phyloP scores from a whole-genome alignment of 2,329 filamentous ascomycete species.

The Pseudogymnoascus sp. region DNA sequence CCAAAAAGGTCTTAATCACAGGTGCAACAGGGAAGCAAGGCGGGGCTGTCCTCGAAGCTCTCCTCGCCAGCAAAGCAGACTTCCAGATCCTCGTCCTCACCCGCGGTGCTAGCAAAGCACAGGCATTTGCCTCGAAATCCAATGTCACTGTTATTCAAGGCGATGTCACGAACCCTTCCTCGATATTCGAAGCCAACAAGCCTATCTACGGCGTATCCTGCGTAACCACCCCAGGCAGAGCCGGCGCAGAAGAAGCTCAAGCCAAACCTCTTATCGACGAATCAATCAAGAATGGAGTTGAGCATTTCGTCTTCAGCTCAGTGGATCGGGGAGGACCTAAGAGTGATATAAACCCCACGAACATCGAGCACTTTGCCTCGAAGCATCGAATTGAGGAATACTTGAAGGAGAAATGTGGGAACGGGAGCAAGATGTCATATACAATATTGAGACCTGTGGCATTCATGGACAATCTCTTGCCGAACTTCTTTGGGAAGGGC shows the following conservation, averaged over 20 bases:
- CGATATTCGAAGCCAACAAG: slow-evolving; percentile 39
- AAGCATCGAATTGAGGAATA: slow-evolving; percentile 51
- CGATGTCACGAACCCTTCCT: slow-evolving; percentile 42
- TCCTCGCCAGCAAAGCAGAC: slow-evolving; percentile 18
- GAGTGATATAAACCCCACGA: slow-evolving; percentile 39
- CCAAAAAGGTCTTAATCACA: slow-evolving; percentile 28
- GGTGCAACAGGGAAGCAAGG: slow-evolving; percentile 38
- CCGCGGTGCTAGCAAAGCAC: slow-evolving; percentile 38
- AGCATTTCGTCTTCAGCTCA: slow-evolving; percentile 56
- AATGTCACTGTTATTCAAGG: slow-evolving; percentile 48
- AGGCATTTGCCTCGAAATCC: slow-evolving; percentile 36
- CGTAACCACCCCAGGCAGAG: slow-evolving; percentile 32
- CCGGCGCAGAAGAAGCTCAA: slow-evolving; percentile 40
- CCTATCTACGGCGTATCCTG: slow-evolving; percentile 49
- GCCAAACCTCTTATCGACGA: slow-evolving; percentile 49
- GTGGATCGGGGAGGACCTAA: slow-evolving; percentile 54
- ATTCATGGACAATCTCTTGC: slow-evolving; percentile 43
- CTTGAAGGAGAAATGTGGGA: slow-evolving; percentile 39
- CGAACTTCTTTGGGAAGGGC: slow-evolving; percentile 27
- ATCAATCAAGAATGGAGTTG: slow-evolving; percentile 45
- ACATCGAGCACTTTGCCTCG: slow-evolving; percentile 46
- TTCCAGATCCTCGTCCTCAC: slow-evolving; percentile 49
- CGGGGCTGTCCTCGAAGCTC: slow-evolving; percentile 28
- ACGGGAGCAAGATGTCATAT: slow-evolving; percentile 37
- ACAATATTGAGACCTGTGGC: slow-evolving; percentile 47